Evolutionary conservation across 306 rosid genomes (phyloP).

Genomic region (Prunus armeniaca): DNA sequence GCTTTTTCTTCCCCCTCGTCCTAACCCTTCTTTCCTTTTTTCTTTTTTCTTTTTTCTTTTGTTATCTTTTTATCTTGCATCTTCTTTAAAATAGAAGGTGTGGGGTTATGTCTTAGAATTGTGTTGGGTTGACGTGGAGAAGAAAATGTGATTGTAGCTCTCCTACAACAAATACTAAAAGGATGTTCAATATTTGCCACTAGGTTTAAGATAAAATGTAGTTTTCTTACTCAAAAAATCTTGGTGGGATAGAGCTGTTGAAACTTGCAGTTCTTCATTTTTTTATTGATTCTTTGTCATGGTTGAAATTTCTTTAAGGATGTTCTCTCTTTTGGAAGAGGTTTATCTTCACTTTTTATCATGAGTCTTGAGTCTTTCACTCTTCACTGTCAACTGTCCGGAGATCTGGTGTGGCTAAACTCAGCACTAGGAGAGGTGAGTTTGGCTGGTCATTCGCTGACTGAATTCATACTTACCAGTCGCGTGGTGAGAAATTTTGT

Average conservation of each 20-base stretch:
- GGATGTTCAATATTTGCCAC: conserved; percentile 87
- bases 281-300: conserved; percentile 81
- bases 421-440: too few relatives aligned
- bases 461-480: too few relatives aligned
- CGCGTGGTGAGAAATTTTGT: too few relatives aligned
- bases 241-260: conserved; percentile 77
- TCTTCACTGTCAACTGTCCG: too few relatives aligned
- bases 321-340: conserved; percentile 13
- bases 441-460: too few relatives aligned
- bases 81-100: conserved; percentile 63
- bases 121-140: conserved; percentile 78
- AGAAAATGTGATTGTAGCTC: conserved; percentile 91
- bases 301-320: conserved; percentile 53
- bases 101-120: conserved; percentile 52
- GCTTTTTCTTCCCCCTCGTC: conserved; percentile 36
- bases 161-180: conserved; percentile 68
- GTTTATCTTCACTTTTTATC: not conserved
- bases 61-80: conserved; percentile 24
- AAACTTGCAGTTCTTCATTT: conserved; percentile 72
- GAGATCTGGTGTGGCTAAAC: too few relatives aligned
- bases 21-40: conserved; percentile 27
- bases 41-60: not conserved
- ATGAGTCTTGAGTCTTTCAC: too few relatives aligned
- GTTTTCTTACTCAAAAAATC: conserved; percentile 41
- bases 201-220: conserved; percentile 81